A percentile compares a stretch with the other conserved stretches of the same genome.
Evolutionary conservation across 306 rosid genomes (phyloP).

Genomic region (Cucumis sativus): Cucumber_9930_V3 NC_026656.2:11347501-11348000

Average conservation of each 20-base stretch:
- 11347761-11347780: background rate
- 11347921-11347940: background rate
- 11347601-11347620: background rate
- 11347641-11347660: background rate
- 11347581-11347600: background rate
- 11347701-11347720: background rate
- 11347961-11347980: background rate
- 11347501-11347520: background rate
- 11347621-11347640: background rate
- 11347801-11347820: too few species aligned
- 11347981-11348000: background rate
- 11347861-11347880: background rate
- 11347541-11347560: background rate
- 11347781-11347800: too few species aligned
- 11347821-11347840: too few species aligned
- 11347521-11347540: background rate
- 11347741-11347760: too few species aligned
- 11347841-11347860: too few species aligned
- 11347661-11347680: background rate
- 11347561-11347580: background rate
- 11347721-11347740: background rate
- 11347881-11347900: background rate
- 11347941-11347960: background rate
- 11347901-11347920: background rate
- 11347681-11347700: background rate